Evolutionary conservation across 768 basidiomycete genomes (phyloP), one percentile per base, ranked within the genome.

Genomic region (Rhodotorula toruloides): DNA sequence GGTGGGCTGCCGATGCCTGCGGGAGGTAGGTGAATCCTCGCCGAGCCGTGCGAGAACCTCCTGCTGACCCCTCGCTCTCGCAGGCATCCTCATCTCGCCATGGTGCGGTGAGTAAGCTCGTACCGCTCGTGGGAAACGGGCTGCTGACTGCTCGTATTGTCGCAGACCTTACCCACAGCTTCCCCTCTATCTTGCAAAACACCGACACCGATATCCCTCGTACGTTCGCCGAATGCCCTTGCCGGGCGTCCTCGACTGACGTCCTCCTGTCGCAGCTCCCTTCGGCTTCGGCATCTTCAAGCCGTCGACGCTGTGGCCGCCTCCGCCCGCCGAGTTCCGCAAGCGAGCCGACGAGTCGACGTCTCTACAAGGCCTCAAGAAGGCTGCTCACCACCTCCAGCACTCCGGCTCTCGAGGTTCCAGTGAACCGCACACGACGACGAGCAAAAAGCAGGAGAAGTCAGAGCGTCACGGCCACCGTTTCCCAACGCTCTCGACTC

Each of bases 111-210:
- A 46, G 68, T 44, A 49, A 10, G 29, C 8, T 32, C 21, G 4
- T 8, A 8, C 19, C 4, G 6, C 32, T 8, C 22, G 9, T 29
- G 25, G 21, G 9, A 12, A 31, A n/a, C 53, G n/a, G 19, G 25
- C 19, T 21, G 6, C 40, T 48, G n/a, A 44, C 42, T 31, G 49
- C 1, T 27, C 22, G 11, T 5, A 14, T 10, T 12, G n/a, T n/a
- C n/a, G 74, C 74, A 19, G 89, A 91, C 77, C 78, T 98, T n/a
- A 93, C 90, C 0, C 96, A 98, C 77, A 92, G 90, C 1, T 97
- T 98, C 77, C 89, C 91, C 0, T 91, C 89, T 72, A 83, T 93
- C 52, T 83, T 90, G 73, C 79, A 81, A 44, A 97, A 98, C 76
- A 91, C 90, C 3, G 81, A 84, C 6, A 91, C 91, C 56, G 91